phyloP scores from a whole-genome alignment of 2,329 filamentous ascomycete species.

The Monosporascus sp. region DNA sequence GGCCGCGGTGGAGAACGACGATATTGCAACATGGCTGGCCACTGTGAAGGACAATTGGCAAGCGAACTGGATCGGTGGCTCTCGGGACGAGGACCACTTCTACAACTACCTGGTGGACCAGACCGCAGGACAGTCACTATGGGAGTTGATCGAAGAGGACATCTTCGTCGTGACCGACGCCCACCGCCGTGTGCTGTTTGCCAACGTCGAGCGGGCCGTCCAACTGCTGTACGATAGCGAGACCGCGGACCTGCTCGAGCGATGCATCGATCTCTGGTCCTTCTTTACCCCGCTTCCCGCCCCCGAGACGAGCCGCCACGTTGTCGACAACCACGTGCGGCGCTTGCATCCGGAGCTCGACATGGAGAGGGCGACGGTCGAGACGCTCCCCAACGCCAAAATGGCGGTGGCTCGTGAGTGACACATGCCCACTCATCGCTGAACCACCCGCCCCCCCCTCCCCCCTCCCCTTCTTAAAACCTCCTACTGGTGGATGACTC shows the following conservation, averaged over 20 bases:
- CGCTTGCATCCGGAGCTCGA: background rate
- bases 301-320: background rate
- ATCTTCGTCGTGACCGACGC: background rate
- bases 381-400: background rate
- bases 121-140: background rate
- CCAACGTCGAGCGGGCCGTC: background rate
- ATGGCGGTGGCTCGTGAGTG: background rate
- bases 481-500: too few species aligned
- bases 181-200: background rate
- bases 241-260: background rate
- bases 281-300: background rate
- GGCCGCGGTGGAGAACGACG: background rate
- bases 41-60: conserved; percentile 2
- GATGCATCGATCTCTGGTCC: background rate
- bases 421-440: too few species aligned
- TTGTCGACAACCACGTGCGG: background rate
- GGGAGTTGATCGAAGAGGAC: background rate
- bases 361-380: background rate
- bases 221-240: background rate
- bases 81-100: background rate
- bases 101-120: background rate
- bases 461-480: too few species aligned
- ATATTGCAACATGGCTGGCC: background rate
- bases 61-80: background rate
- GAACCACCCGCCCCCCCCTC: too few species aligned